These are phyloP conservation scores for Pseudogymnoascus sp. DNA, from an alignment of 2,329 filamentous ascomycete genomes.

Conservation along the genomic window DNA sequence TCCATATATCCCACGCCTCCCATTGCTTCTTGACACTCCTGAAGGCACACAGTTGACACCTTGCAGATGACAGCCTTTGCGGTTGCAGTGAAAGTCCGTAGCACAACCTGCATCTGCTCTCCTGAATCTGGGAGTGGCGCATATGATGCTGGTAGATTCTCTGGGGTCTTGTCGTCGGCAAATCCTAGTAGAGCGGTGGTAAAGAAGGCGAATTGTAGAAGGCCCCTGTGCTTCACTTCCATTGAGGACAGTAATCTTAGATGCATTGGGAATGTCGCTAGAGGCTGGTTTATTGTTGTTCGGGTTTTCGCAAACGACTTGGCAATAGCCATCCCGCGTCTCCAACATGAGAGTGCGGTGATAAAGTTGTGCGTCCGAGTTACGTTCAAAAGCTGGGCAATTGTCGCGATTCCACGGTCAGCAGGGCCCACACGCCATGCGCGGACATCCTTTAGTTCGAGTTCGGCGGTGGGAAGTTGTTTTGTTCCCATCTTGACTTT, in stretches of 20 bases:
- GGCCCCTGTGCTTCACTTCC: constrained; percentile 31
- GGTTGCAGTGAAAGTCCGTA: constrained; percentile 16
- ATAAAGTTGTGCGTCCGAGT: constrained; percentile 34
- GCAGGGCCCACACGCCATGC: constrained; percentile 8
- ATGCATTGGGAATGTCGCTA: constrained; percentile 34
- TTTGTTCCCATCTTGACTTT: constrained; percentile 12
- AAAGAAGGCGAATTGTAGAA: constrained; percentile 31
- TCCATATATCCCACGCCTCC: constrained; percentile 33
- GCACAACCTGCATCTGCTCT: constrained; percentile 19
- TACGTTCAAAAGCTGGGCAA: constrained; percentile 10
- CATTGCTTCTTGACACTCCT: constrained; percentile 32
- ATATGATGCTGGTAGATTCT: constrained; percentile 25
- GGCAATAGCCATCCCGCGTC: constrained; percentile 32
- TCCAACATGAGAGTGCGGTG: constrained; percentile 30
- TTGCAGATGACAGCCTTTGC: constrained; percentile 31
- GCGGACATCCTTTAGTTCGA: constrained; percentile 10
- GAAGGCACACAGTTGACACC: constrained; percentile 24
- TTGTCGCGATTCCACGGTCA: constrained; percentile 10
- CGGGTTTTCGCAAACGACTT: constrained; percentile 34
- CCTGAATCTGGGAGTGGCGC: constrained; percentile 28
- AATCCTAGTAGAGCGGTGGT: constrained; percentile 29
- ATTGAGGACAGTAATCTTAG: constrained; percentile 30
- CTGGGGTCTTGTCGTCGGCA: constrained; percentile 27
- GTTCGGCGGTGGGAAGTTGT: constrained; percentile 12
- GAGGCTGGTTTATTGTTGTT: constrained; percentile 28